A percentile compares a stretch with the other conserved stretches of the same genome.
Evolutionary conservation across 345 rosid species (phyloP).

Genomic region (Viola odorata): DNA sequence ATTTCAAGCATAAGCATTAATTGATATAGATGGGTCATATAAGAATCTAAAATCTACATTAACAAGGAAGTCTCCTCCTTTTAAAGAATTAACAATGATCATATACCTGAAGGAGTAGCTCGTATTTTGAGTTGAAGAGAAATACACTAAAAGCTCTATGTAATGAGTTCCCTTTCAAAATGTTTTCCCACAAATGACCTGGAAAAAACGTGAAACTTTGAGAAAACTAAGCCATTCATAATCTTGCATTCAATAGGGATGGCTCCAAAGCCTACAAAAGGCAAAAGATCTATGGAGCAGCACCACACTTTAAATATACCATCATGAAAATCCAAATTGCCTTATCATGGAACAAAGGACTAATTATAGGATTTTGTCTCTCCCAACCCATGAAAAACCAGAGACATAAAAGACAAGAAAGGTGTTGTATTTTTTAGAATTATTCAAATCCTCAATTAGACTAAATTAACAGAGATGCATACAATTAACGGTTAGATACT

Average conservation of each 20-base stretch:
- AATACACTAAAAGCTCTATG: slow-evolving; percentile 99
- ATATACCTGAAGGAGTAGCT: slow-evolving; percentile 92
- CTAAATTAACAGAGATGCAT: too few species aligned
- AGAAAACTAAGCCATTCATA: background rate
- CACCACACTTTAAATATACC: too few species aligned
- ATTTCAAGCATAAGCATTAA: too few species aligned
- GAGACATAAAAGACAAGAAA: background rate
- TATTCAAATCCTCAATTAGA: too few species aligned
- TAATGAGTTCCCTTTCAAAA: slow-evolving; percentile 62
- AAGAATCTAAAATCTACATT: background rate
- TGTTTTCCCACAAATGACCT: slow-evolving; percentile 98
- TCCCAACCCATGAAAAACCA: background rate
- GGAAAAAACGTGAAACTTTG: slow-evolving; percentile 18
- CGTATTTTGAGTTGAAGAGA: slow-evolving; percentile 85
- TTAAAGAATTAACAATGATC: background rate
- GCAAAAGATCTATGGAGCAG: background rate
- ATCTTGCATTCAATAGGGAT: background rate
- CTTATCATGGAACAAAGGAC: background rate
- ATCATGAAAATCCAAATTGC: background rate
- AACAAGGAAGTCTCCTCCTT: background rate
- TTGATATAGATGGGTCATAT: background rate
- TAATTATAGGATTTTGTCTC: too few species aligned
- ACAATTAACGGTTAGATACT: too few species aligned
- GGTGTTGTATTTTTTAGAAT: too few species aligned
- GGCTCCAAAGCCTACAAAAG: background rate